Conservation (phyloP, 768 basidiomycete species). For the Naganishia kalamii region DNA sequence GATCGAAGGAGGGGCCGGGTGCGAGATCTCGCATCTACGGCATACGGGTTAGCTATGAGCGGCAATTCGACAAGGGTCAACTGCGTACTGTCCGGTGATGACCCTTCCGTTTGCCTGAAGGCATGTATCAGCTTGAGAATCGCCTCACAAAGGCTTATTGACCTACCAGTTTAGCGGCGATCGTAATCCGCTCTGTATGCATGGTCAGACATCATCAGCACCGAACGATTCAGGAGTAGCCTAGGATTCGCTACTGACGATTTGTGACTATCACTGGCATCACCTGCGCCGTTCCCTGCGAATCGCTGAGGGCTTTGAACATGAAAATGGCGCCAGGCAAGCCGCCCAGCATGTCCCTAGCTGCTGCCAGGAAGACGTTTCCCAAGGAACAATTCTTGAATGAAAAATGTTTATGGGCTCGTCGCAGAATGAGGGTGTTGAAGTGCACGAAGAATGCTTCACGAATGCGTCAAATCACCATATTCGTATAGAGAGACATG, state of each 20-base stretch:
- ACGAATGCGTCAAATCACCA: constrained; percentile 1
- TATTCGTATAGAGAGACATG: background rate
- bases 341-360: constrained; percentile 82
- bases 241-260: constrained; percentile 48
- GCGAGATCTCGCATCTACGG: constrained; percentile 21
- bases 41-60: background rate
- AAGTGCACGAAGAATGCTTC: constrained; percentile 93
- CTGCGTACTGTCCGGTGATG: constrained; percentile 69
- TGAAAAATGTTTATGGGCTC: constrained; percentile 89
- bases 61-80: background rate
- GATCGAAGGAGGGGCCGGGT: constrained; percentile 13
- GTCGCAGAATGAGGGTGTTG: constrained; percentile 74
- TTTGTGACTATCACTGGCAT: constrained; percentile 88
- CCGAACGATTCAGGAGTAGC: background rate
- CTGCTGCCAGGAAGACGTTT: constrained; percentile 84
- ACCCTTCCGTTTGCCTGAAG: constrained; percentile 59
- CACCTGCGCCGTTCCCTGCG: constrained; percentile 62
- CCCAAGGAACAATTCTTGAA: constrained; percentile 82
- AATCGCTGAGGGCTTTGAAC: constrained; percentile 83
- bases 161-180: constrained; percentile 75
- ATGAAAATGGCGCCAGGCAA: constrained; percentile 89
- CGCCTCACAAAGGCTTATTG: background rate
- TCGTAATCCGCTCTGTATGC: constrained; percentile 67
- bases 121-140: background rate
- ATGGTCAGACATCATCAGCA: background rate